Evolutionary conservation across 805 yeast genomes (phyloP), one percentile per base, ranked within the genome.

Genomic region (Wickerhamiella spandovensis): DNA sequence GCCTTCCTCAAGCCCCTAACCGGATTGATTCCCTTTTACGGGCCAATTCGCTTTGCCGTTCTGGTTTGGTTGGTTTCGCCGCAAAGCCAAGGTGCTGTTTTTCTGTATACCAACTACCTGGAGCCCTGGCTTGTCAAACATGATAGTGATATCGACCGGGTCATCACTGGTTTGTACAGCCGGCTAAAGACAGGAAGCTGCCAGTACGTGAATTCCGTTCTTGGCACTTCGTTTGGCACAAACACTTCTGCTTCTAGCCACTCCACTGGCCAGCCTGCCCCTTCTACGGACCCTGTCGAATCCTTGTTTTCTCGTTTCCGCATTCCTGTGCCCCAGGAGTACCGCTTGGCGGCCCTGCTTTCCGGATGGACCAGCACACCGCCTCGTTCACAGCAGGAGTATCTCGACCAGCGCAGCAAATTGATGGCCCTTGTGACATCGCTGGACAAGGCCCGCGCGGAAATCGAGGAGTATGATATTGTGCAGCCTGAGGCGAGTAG

Each of bases 1-100:
- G 68, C 73, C 43, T 61, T 67, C 30, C 55, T 76, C 18, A 64
- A 73, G 9, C 67, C 76, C 20, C 48, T 84, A n/a, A 59, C 72
- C 41, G 60, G 65, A 30, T 54, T 73, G 38, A 53, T 82, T 17
- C 90, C 92, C 1, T 73, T 83, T 46, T 77, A 73, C 57, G 62
- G 74, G 3, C 58, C 82, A 1, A 43, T 72, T 35, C 71, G 73
- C 50, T 59, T 81, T 3, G 71, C 70, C 24, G 59, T 77, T 42
- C 72, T 77, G 30, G 59, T 75, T 12, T 83, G 89, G 89, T 68
- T 85, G 45, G 74, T 81, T 5, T 65, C 75, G 21, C 78, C 78
- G 37, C 73, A 70, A 57, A 64, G 73, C 2, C 69, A 67, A 52
- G 79, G 79, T 12, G 71, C 77, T 2, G 63, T 68, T 8, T 63